Conservation (phyloP, 257 asterid species). For the Leonotis leonurus region DNA sequence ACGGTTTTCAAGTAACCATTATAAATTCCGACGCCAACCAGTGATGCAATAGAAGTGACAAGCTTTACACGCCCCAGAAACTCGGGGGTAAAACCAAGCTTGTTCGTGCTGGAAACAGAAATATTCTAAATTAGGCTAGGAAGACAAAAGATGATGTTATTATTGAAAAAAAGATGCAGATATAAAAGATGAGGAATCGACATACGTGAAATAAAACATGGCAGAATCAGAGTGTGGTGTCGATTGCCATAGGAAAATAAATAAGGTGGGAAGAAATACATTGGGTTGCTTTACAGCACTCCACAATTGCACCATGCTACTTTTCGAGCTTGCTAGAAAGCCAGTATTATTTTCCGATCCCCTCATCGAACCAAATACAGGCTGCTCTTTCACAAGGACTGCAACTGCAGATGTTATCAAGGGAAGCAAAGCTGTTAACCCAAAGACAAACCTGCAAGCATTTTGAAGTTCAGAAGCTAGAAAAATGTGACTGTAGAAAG, state of each 20-base stretch:
- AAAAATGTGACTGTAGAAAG: neutral
- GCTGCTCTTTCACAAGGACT: conserved; percentile 78
- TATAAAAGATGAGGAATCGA: conserved; percentile 7
- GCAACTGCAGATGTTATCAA: conserved; percentile 83
- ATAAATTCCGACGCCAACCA: conserved; percentile 84
- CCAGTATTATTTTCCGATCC: conserved; percentile 27
- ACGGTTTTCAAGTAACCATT: conserved; percentile 78
- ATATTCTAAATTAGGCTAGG: neutral
- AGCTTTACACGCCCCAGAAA: conserved; percentile 92
- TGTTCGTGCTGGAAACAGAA: conserved; percentile 55
- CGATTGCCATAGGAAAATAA: conserved; percentile 84
- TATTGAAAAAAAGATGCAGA: neutral
- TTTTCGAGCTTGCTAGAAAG: conserved; percentile 54
- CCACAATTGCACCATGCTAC: conserved; percentile 59
- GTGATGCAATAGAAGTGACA: conserved; percentile 87
- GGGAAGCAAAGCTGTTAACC: conserved; percentile 84
- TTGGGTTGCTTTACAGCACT: conserved; percentile 59
- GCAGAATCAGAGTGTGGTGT: conserved; percentile 93
- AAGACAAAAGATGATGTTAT: neutral
- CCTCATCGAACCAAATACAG: conserved; percentile 34
- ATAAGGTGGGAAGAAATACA: conserved; percentile 76
- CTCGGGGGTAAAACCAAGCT: conserved; percentile 83
- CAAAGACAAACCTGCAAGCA: conserved; percentile 74
- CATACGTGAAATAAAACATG: conserved; percentile 92
- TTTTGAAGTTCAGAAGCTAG: conserved; percentile 10